Conservation (phyloP, 2,329 filamentous ascomycete genomes). For the Fusarium sp. region DNA sequence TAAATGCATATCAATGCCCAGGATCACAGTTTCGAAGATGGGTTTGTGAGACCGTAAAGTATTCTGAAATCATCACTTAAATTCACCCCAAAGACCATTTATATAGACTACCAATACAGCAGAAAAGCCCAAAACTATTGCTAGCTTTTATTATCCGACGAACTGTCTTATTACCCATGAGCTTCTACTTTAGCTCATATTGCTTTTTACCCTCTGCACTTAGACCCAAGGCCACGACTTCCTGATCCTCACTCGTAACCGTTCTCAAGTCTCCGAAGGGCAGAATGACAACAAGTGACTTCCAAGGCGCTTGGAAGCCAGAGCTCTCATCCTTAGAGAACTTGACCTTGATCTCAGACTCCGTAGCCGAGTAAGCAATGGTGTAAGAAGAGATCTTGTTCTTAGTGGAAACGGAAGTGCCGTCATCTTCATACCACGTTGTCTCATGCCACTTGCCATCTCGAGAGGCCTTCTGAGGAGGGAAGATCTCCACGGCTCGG, state of each 20-base stretch:
- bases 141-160: rapidly evolving
- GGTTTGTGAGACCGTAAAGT: too few species aligned
- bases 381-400: slow-evolving; percentile 51
- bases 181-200: background rate
- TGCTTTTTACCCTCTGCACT: slow-evolving; percentile 1
- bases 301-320: slow-evolving; percentile 52
- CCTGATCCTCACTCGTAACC: background rate
- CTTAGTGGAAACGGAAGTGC: slow-evolving; percentile 48
- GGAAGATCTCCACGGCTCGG: slow-evolving; percentile 58
- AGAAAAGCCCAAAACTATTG: rapidly evolving
- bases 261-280: slow-evolving; percentile 47
- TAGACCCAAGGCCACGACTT: background rate
- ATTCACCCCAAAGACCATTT: too few species aligned
- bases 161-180: background rate
- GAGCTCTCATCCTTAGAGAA: slow-evolving; percentile 48
- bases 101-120: background rate
- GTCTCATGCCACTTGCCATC: slow-evolving; percentile 45
- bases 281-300: slow-evolving; percentile 47
- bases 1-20: too few species aligned
- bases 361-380: slow-evolving; percentile 42
- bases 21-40: too few species aligned
- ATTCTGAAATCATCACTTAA: rapidly evolving
- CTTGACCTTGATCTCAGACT: slow-evolving; percentile 41
- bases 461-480: slow-evolving; percentile 40
- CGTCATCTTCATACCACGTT: slow-evolving; percentile 55